Base-by-base conservation (phyloP, 208 protist species). In the Herpetomonas samuelpessoai region DNA sequence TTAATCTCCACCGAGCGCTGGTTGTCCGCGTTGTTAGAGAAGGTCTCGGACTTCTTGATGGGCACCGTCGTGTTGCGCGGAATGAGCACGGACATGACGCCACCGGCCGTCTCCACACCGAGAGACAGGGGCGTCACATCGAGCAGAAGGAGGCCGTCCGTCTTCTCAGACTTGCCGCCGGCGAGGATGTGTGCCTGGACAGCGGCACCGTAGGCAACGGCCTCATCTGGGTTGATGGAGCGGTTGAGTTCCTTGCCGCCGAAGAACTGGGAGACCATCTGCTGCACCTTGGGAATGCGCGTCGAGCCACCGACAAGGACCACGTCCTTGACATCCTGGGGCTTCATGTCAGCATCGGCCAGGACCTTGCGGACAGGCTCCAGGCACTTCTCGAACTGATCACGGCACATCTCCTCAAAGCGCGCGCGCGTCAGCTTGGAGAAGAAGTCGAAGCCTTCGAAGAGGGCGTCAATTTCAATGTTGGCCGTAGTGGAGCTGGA, bases 221-320 rank as follows among this genome's bases (percentile, higher is more conserved):
- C 91, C 74, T 97, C 91, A 63, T 97, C 95, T 35, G 96, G 96
- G 75, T 98, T 96, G 63, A 98, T 91, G 53, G 71, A 85, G 48
- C 81, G 85, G 85, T 93, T 92, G n/a, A 85, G 98, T 73, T 98
- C 88, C 70, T 91, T 96, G 44, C 87, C 83, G 38, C 82, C 74
- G 72, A 99, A 99, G 72, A 98, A 97, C 56, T 98, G 85, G 28
- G 76, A 79, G 10, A 99, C 82, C 16, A 99, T 62, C 68, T 96
- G 79, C 83, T 99, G 97, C 16, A 99, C 87, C 80, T 99, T 99
- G 57, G 98, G 98, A 74, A 99, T 99, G 68, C 98, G 89, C 14
- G 95, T 98, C 24, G 94, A 98, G 41, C 97, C 97, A 50, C 97
- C 97, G 27, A 98, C 97, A 3, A 98, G 83, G 6, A 98, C 95